Conservation (phyloP, 768 basidiomycete genomes). For the Mycena floridula region DNA sequence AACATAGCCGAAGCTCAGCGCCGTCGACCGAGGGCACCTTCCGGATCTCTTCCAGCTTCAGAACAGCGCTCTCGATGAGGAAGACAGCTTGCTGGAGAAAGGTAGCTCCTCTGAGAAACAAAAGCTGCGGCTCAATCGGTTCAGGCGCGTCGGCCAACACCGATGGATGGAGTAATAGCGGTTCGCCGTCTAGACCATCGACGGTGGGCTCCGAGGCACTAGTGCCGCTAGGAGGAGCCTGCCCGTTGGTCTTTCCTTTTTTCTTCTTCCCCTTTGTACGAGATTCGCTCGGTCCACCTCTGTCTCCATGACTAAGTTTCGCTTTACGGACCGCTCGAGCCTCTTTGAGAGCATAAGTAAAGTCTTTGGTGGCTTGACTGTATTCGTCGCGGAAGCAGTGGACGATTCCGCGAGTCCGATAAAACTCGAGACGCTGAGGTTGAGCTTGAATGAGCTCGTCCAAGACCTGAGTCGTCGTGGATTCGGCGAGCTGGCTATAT, state of each 20-base stretch:
- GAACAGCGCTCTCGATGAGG: slow-evolving; percentile 66
- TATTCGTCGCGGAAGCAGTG: slow-evolving; percentile 87
- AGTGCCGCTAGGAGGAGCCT: slow-evolving; percentile 65
- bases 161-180: slow-evolving; percentile 59
- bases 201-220: slow-evolving; percentile 36
- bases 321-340: slow-evolving; percentile 66
- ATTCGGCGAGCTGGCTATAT: slow-evolving; percentile 84
- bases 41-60: slow-evolving; percentile 63
- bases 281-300: slow-evolving; percentile 22
- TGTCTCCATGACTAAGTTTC: slow-evolving; percentile 38
- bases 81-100: slow-evolving; percentile 75
- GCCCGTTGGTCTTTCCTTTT: slow-evolving; percentile 55
- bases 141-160: slow-evolving; percentile 75
- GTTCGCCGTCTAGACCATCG: slow-evolving; percentile 49
- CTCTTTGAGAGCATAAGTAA: slow-evolving; percentile 76
- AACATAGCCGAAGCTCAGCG: slow-evolving; percentile 71
- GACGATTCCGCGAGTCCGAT: slow-evolving; percentile 85
- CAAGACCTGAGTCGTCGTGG: slow-evolving; percentile 69
- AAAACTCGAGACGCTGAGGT: slow-evolving; percentile 80
- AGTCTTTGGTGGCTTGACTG: slow-evolving; percentile 66
- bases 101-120: slow-evolving; percentile 80
- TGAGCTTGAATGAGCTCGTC: slow-evolving; percentile 70
- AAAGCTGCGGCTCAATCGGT: slow-evolving; percentile 77
- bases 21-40: slow-evolving; percentile 58
- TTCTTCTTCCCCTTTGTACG: slow-evolving; percentile 45